phyloP scores from a whole-genome alignment of 805 yeast genomes.

The Saccharomycopsis sp. region DNA sequence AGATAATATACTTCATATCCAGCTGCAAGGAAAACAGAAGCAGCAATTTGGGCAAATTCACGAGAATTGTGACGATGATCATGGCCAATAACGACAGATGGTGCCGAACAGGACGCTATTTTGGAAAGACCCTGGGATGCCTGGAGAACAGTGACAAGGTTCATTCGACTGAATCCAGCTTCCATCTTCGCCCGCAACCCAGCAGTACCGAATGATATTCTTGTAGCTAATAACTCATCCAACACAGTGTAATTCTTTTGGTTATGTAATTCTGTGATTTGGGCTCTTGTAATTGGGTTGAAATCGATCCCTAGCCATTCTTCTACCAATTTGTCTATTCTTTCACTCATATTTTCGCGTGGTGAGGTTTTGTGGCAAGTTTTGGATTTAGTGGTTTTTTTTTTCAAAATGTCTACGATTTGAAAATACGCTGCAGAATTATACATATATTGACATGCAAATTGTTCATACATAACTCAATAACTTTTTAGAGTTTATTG shows the following conservation, averaged over 20 bases:
- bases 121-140: slow-evolving; percentile 78
- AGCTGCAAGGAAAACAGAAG: slow-evolving; percentile 57
- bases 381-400: not conserved
- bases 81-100: slow-evolving; percentile 68
- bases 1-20: slow-evolving; percentile 69
- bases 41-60: slow-evolving; percentile 73
- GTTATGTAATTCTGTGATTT: slow-evolving; percentile 7
- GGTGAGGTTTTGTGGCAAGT: not conserved
- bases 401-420: too few species aligned
- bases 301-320: slow-evolving; percentile 36
- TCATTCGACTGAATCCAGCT: slow-evolving; percentile 86
- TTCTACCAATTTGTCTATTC: slow-evolving; percentile 26
- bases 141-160: slow-evolving; percentile 80
- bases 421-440: slow-evolving; percentile 24
- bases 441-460: not conserved
- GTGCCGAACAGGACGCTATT: slow-evolving; percentile 29
- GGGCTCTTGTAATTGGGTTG: slow-evolving; percentile 11
- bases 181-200: slow-evolving; percentile 85
- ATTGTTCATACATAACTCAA: too few species aligned
- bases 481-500: too few species aligned
- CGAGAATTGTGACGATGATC: slow-evolving; percentile 84
- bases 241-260: not conserved
- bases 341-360: slow-evolving; percentile 20
- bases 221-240: slow-evolving; percentile 27
- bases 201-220: slow-evolving; percentile 89